Conservation (phyloP, 306 rosid species). For the Castanea crenata region DNA sequence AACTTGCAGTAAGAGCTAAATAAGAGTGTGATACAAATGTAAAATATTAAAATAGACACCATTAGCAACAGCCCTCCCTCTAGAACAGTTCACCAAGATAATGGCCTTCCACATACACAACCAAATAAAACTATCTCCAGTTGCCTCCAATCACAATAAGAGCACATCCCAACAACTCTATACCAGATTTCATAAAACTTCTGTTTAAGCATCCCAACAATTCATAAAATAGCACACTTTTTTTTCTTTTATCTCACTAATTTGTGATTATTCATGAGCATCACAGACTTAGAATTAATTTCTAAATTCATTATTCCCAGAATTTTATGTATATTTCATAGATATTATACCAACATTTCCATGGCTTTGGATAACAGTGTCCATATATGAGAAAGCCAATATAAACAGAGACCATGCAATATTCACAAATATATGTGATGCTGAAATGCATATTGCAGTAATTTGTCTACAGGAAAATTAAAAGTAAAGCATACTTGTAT, state of each 20-base stretch:
- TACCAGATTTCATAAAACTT: neutral
- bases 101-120: neutral
- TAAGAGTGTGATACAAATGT: neutral
- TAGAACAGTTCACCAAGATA: neutral
- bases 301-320: neutral
- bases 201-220: neutral
- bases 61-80: neutral
- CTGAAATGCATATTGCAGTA: neutral
- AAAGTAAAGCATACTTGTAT: constrained; percentile 53
- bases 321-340: neutral
- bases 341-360: neutral
- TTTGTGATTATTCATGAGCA: neutral
- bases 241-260: neutral
- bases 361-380: neutral
- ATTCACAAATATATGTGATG: neutral
- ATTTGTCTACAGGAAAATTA: constrained; percentile 3
- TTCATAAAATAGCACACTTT: neutral
- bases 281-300: neutral
- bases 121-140: neutral
- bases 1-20: neutral
- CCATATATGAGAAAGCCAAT: neutral
- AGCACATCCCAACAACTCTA: neutral
- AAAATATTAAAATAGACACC: neutral
- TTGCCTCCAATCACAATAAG: neutral
- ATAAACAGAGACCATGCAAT: neutral